Evolutionary conservation across 192 early-diverging fungal genomes (phyloP).

Genomic region (Mortierella claussenii): DNA sequence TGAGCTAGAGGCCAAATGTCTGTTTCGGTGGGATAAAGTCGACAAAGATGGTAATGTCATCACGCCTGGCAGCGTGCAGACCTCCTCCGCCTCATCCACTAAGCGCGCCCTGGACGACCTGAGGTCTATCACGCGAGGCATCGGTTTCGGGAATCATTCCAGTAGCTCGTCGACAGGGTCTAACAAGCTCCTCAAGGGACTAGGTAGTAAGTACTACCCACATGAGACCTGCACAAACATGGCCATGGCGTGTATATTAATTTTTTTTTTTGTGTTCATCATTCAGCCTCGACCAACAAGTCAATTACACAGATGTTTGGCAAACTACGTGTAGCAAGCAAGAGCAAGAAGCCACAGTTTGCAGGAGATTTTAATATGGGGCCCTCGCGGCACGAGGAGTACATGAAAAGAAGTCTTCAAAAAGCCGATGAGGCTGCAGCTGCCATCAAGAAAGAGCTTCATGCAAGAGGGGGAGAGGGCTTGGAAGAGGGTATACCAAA

Average conservation of each 20-base stretch:
- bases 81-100: not conserved
- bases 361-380: constrained; percentile 32
- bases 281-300: constrained; percentile 25
- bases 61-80: not conserved
- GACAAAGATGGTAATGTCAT: constrained; percentile 10
- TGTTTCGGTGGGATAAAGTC: constrained; percentile 42
- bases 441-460: not conserved
- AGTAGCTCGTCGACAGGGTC: not conserved
- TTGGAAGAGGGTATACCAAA: too few relatives aligned
- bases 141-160: not conserved
- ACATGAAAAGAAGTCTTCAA: constrained; percentile 11
- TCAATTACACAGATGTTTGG: constrained; percentile 31
- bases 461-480: too few relatives aligned
- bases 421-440: constrained; percentile 12
- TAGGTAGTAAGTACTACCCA: constrained; percentile 17
- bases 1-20: constrained; percentile 47
- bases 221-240: too few relatives aligned
- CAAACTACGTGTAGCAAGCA: constrained; percentile 26
- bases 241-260: too few relatives aligned
- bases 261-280: not conserved
- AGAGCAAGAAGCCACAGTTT: constrained; percentile 5
- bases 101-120: too few relatives aligned
- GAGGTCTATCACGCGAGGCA: too few relatives aligned
- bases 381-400: constrained; percentile 15
- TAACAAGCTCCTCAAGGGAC: constrained; percentile 14